Conservation (phyloP, 352 stramenopile genomes). For the Pythium rhizo-oryzae region DNA sequence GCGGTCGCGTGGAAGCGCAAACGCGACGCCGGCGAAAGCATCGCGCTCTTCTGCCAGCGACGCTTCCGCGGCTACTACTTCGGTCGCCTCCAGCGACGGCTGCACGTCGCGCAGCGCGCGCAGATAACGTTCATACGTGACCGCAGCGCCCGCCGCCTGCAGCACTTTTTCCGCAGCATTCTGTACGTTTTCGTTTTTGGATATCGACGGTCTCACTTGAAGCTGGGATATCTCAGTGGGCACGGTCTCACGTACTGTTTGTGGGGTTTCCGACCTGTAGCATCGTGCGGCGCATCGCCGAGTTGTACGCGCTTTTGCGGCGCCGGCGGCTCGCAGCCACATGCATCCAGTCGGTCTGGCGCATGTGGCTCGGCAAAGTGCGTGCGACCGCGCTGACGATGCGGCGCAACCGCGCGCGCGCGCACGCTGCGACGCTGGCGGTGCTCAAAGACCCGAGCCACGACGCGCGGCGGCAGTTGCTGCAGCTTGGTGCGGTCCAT, state of each 20-base stretch:
- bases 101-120: constrained; percentile 28
- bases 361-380: constrained; percentile 77
- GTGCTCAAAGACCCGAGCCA: not conserved
- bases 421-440: constrained; percentile 41
- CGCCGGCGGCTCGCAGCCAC: constrained; percentile 43
- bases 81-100: constrained; percentile 49
- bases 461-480: constrained; percentile 30
- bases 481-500: constrained; percentile 61
- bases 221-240: not conserved
- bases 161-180: constrained; percentile 81
- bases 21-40: constrained; percentile 43
- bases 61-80: constrained; percentile 54
- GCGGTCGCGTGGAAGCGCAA: constrained; percentile 63
- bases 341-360: constrained; percentile 73
- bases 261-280: constrained; percentile 28
- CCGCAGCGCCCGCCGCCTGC: constrained; percentile 42
- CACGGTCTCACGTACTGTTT: not conserved
- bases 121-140: constrained; percentile 50
- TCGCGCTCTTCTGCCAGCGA: constrained; percentile 47
- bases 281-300: constrained; percentile 54
- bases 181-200: constrained; percentile 45
- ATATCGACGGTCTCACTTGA: too few species aligned
- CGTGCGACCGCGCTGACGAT: constrained; percentile 42
- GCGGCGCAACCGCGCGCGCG: constrained; percentile 35
- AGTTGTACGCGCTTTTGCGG: constrained; percentile 42